These are phyloP conservation scores for Papiliotrema laurentii DNA, from an alignment of 1,284 basidiomycete genomes.

Conservation along the genomic window DNA sequence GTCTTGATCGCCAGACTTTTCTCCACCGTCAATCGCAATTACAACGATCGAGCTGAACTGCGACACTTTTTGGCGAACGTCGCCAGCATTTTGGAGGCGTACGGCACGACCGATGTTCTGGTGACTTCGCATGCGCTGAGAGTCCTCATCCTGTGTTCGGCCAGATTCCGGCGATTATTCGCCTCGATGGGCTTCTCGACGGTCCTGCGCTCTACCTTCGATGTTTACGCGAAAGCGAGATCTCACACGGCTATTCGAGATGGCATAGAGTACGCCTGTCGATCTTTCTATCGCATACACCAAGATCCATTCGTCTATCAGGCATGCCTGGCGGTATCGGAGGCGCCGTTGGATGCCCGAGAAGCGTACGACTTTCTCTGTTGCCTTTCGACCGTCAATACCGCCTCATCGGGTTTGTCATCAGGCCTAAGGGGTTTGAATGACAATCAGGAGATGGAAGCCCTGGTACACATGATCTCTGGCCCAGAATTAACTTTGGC, in stretches of 20 bases:
- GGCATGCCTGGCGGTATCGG: constrained; percentile 58
- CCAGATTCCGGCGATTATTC: constrained; percentile 70
- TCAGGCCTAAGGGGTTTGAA: constrained; percentile 66
- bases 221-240: constrained; percentile 59
- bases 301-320: constrained; percentile 72
- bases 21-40: constrained; percentile 66
- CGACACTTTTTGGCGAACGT: constrained; percentile 64
- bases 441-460: constrained; percentile 64
- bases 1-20: constrained; percentile 67
- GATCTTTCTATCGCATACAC: constrained; percentile 70
- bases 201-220: constrained; percentile 65
- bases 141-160: constrained; percentile 64
- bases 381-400: constrained; percentile 20
- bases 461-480: constrained; percentile 56
- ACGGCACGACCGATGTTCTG: constrained; percentile 67
- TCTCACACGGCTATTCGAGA: constrained; percentile 56
- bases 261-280: constrained; percentile 67
- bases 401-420: constrained; percentile 35
- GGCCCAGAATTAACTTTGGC: constrained; percentile 48
- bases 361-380: constrained; percentile 43
- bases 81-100: constrained; percentile 60
- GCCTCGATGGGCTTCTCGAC: constrained; percentile 65
- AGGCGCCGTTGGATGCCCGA: constrained; percentile 54
- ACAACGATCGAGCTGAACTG: constrained; percentile 69
- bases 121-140: constrained; percentile 63